phyloP scores from a whole-genome alignment of 306 rosid species.

The Echinosophora koreensis region DNA sequence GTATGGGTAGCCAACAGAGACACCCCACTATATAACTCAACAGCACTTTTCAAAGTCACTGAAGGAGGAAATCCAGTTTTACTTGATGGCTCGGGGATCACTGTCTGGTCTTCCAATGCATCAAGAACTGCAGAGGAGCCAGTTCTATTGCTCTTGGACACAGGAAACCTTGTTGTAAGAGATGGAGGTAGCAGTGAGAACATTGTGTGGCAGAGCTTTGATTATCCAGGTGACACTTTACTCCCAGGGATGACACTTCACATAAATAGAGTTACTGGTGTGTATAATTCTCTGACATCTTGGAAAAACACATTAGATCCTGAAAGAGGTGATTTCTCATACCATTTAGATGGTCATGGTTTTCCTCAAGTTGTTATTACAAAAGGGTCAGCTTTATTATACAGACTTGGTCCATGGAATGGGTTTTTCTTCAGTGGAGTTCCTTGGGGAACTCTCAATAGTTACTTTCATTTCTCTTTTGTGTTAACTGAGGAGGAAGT shows the following conservation, averaged over 20 bases:
- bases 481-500: slow-evolving; percentile 33
- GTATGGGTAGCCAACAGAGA: slow-evolving; percentile 53
- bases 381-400: background rate
- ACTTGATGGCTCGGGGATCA: slow-evolving; percentile 33
- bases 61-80: slow-evolving; percentile 39
- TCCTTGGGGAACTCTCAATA: background rate
- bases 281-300: slow-evolving; percentile 19
- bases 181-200: background rate
- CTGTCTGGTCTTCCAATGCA: slow-evolving; percentile 43
- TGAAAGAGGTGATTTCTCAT: slow-evolving; percentile 31
- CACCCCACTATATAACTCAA: background rate
- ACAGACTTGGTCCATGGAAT: slow-evolving; percentile 46
- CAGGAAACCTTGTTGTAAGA: slow-evolving; percentile 46
- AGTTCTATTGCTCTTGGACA: slow-evolving; percentile 7
- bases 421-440: slow-evolving; percentile 27
- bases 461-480: slow-evolving; percentile 6
- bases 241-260: slow-evolving; percentile 43
- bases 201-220: slow-evolving; percentile 52
- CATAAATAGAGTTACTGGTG: slow-evolving; percentile 1
- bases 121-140: slow-evolving; percentile 24
- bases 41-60: slow-evolving; percentile 20
- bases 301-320: slow-evolving; percentile 28
- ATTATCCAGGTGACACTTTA: slow-evolving; percentile 46
- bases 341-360: slow-evolving; percentile 37
- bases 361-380: slow-evolving; percentile 36